These are phyloP conservation scores for Boletus tomentosulus DNA, from an alignment of 768 basidiomycete species.

Conservation along the genomic window DNA sequence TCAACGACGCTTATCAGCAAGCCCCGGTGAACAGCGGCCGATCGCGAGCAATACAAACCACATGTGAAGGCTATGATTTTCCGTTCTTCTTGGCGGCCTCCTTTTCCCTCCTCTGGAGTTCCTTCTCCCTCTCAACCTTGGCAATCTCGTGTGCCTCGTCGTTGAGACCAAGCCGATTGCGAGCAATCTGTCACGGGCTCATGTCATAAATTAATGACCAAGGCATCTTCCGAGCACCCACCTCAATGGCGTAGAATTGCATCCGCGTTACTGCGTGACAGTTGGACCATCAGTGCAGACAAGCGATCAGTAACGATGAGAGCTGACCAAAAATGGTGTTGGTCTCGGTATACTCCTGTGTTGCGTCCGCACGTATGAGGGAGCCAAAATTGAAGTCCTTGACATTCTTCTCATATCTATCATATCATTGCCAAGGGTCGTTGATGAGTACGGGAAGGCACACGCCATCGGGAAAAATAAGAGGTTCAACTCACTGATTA, in stretches of 20 bases:
- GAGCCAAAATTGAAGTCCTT: slow-evolving; percentile 98
- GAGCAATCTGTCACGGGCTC: slow-evolving; percentile 60
- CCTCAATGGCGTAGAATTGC: slow-evolving; percentile 93
- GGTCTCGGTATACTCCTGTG: slow-evolving; percentile 78
- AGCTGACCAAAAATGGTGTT: slow-evolving; percentile 90
- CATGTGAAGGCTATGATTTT: slow-evolving; percentile 18
- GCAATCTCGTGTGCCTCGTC: slow-evolving; percentile 80
- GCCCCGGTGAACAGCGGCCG: neutral
- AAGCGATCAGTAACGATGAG: neutral
- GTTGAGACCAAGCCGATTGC: slow-evolving; percentile 89
- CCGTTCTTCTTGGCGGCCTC: slow-evolving; percentile 46
- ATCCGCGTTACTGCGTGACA: slow-evolving; percentile 17
- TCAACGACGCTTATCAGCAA: neutral
- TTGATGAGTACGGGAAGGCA: neutral
- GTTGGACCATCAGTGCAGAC: slow-evolving; percentile 9
- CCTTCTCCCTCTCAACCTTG: slow-evolving; percentile 56
- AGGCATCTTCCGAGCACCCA: slow-evolving; percentile 27
- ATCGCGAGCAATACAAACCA: neutral
- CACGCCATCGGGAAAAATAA: neutral
- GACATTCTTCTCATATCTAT: slow-evolving; percentile 83
- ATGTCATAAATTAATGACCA: neutral
- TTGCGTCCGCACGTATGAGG: slow-evolving; percentile 77
- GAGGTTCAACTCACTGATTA: slow-evolving; percentile 45
- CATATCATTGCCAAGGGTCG: neutral
- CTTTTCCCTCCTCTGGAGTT: slow-evolving; percentile 54